Conservation (phyloP, 768 basidiomycete genomes). For the Boletus eberwhitei region DNA sequence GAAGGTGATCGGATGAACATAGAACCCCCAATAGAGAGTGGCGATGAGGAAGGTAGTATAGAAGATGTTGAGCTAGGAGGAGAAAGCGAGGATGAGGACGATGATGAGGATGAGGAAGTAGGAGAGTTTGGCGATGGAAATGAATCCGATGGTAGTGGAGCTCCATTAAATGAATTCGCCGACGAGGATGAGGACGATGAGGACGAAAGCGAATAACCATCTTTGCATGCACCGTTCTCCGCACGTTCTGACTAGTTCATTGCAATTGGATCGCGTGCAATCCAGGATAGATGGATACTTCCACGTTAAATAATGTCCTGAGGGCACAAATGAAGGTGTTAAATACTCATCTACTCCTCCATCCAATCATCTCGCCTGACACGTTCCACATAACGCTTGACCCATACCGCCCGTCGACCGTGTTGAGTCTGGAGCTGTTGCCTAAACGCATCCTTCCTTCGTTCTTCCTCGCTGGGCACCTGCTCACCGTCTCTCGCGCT, state of each 20-base stretch:
- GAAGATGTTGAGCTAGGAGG: conserved; percentile 77
- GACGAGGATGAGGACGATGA: conserved; percentile 59
- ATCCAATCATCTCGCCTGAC: conserved; percentile 66
- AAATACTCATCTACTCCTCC: conserved; percentile 45
- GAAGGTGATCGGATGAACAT: conserved; percentile 58
- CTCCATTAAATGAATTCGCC: conserved; percentile 47
- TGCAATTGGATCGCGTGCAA: not conserved
- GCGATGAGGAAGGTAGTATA: conserved; percentile 68
- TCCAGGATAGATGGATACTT: conserved; percentile 1
- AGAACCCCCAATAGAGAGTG: conserved; percentile 60
- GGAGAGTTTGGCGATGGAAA: conserved; percentile 41
- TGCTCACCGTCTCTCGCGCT: conserved; percentile 30
- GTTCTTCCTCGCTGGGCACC: conserved; percentile 33
- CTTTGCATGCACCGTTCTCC: not conserved
- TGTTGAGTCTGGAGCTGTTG: conserved; percentile 49
- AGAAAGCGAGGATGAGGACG: conserved; percentile 53
- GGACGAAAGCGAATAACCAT: conserved; percentile 47
- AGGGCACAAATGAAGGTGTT: not conserved
- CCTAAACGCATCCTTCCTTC: conserved; percentile 28
- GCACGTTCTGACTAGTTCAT: not conserved
- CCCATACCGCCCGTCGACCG: conserved; percentile 55
- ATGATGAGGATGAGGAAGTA: conserved; percentile 38
- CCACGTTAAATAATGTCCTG: not conserved
- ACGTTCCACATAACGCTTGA: conserved; percentile 59
- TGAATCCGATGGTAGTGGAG: conserved; percentile 40